Conservation (phyloP, 2,329 filamentous ascomycete genomes). For the Hypoxylon sp. region DNA sequence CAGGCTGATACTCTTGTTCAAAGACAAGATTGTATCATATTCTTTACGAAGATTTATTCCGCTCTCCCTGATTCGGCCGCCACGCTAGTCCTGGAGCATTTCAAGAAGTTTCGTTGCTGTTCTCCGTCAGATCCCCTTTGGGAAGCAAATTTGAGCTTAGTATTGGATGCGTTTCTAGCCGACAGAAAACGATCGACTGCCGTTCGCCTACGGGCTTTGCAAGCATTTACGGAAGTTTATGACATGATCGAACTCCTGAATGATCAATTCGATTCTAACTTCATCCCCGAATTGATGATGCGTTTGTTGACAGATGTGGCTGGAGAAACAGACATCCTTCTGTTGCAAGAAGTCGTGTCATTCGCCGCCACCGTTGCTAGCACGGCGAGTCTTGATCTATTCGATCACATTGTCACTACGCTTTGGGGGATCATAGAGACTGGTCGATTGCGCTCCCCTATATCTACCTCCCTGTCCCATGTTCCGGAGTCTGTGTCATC, state of each 20-base stretch:
- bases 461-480: slow-evolving; percentile 47
- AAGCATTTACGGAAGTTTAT: slow-evolving; percentile 69
- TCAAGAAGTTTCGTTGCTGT: slow-evolving; percentile 75
- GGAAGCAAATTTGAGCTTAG: slow-evolving; percentile 71
- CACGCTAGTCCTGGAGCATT: slow-evolving; percentile 73
- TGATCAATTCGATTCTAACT: slow-evolving; percentile 68
- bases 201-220: slow-evolving; percentile 72
- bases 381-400: slow-evolving; percentile 68
- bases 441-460: slow-evolving; percentile 60
- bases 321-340: slow-evolving; percentile 71
- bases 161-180: slow-evolving; percentile 73
- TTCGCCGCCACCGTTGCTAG: slow-evolving; percentile 74
- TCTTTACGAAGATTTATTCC: slow-evolving; percentile 72
- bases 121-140: slow-evolving; percentile 77
- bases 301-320: slow-evolving; percentile 71
- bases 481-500: slow-evolving; percentile 42
- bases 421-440: slow-evolving; percentile 63
- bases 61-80: slow-evolving; percentile 74
- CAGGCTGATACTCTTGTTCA: slow-evolving; percentile 67
- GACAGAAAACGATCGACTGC: slow-evolving; percentile 70
- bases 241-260: slow-evolving; percentile 69
- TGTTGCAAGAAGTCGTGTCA: slow-evolving; percentile 73
- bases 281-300: slow-evolving; percentile 69
- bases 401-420: slow-evolving; percentile 67
- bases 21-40: slow-evolving; percentile 73